Base-by-base conservation (phyloP, 176 grass and related monocot species). In the Eleusine coracana region DNA sequence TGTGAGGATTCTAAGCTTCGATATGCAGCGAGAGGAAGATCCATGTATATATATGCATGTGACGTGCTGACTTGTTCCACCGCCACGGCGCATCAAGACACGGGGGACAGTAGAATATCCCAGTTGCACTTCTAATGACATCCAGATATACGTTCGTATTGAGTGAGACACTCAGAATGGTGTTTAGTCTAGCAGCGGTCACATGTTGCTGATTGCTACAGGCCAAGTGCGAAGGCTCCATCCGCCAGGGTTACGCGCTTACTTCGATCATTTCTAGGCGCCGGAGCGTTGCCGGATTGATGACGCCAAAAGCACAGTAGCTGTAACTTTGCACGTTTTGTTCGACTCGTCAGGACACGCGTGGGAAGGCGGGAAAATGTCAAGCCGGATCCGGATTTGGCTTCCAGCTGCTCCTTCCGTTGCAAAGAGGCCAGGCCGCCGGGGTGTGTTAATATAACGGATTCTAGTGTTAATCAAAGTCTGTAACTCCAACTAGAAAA, bases 261-360 rank as follows among this genome's bases (percentile, higher is more conserved):
- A 17, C 27, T 49, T 73, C 68, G 80, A 73, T 82, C 55, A 82
- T 73, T 82, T 73, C 80, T 62, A 82, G 23, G 28, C 68, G 80
- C 80, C 80, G 54, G 80, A n/a, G 25, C 6, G 2, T 7, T 21
- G 44, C n/a, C 9, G 9, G 23, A 60, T 71, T 37, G 79, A 81
- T 45, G 51, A 9, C 10, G 66, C 79, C 42, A 81, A 81, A 15
- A 5, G 17, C 4, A 50, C 5, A 40, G 45, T 68, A 54, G 65
- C 78, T 80, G 46, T 54, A 31, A 55, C 4, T 62, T 23, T 2
- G 5, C 38, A 38, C 5, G 3, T 4, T 41, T 76, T 76, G 73
- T 58, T 76, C 12, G 10, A 60, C 37, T 15, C 37, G 54, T 37
- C 21, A 21, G 37, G 37, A 76, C 20, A 38, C 4, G 36, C 50